These are phyloP conservation scores for Lentinula sp. DNA, from an alignment of 768 basidiomycete species.

Conservation along the genomic window DNA sequence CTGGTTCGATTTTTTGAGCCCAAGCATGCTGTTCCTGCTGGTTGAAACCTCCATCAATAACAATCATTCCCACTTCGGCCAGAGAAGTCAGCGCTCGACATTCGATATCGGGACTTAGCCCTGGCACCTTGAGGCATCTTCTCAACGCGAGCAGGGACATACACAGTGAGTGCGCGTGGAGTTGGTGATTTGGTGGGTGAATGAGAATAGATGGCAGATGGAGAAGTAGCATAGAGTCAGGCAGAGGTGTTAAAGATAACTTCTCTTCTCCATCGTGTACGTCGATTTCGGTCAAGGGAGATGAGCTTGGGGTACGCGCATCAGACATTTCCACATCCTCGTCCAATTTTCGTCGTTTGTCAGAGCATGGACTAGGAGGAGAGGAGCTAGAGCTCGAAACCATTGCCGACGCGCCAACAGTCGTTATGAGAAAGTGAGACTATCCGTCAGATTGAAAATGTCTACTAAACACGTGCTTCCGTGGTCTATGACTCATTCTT, in stretches of 20 bases:
- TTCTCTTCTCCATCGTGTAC: background rate
- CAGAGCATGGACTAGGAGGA: background rate
- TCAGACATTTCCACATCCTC: constrained; percentile 2
- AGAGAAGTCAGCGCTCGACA: constrained; percentile 67
- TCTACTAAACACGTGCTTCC: background rate
- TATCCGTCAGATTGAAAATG: no score
- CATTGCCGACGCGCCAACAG: background rate
- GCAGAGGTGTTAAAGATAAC: constrained; percentile 15
- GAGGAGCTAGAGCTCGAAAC: background rate
- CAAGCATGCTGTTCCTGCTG: constrained; percentile 28
- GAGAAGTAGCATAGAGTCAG: constrained; percentile 45
- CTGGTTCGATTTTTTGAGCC: constrained; percentile 46
- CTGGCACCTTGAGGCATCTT: constrained; percentile 43
- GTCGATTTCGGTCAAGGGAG: background rate
- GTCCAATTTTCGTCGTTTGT: background rate
- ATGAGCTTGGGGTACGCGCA: background rate
- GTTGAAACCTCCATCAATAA: constrained; percentile 40
- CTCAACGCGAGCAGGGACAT: constrained; percentile 52
- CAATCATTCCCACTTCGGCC: constrained; percentile 61
- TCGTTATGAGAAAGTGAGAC: background rate
- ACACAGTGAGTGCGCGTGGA: constrained; percentile 48
- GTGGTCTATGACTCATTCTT: background rate
- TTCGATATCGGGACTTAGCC: constrained; percentile 53
- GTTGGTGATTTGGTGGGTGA: constrained; percentile 58
- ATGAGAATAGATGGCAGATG: constrained; percentile 53